Evolutionary conservation across 768 basidiomycete species (phyloP).

Genomic region (Fistulinella prunicolor): DNA sequence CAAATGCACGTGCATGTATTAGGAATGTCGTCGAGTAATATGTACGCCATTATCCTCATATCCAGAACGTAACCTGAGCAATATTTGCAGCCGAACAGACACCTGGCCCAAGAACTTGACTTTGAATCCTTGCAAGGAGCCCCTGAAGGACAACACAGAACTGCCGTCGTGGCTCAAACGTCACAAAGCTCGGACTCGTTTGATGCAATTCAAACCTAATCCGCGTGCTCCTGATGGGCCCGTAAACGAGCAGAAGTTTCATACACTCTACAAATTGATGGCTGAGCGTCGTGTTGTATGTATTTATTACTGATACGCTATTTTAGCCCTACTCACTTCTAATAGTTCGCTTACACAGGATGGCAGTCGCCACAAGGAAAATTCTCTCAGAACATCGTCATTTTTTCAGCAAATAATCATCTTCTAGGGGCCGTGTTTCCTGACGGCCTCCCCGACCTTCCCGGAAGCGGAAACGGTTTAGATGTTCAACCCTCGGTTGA

Average conservation of each 20-base stretch:
- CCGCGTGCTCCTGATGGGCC: constrained; percentile 34
- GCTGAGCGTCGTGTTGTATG: constrained; percentile 44
- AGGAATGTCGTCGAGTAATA: constrained; percentile 19
- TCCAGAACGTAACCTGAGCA: not conserved
- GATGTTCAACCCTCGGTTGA: constrained; percentile 6
- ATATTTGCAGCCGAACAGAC: constrained; percentile 42
- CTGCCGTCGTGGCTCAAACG: constrained; percentile 49
- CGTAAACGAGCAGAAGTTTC: constrained; percentile 44
- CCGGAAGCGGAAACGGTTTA: constrained; percentile 21
- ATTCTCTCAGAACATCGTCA: constrained; percentile 44
- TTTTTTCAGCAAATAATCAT: constrained; percentile 39
- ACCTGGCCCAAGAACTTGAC: constrained; percentile 51
- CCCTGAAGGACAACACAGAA: constrained; percentile 37
- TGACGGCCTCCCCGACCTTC: constrained; percentile 46
- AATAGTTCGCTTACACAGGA: constrained; percentile 49
- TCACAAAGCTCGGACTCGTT: constrained; percentile 30
- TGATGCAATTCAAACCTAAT: constrained; percentile 41
- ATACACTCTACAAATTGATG: constrained; percentile 42
- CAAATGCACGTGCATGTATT: constrained; percentile 42
- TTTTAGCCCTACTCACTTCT: constrained; percentile 1
- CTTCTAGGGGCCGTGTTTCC: constrained; percentile 53
- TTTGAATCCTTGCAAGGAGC: constrained; percentile 41
- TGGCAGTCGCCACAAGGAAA: constrained; percentile 46
- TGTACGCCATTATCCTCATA: constrained; percentile 32
- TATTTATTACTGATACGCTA: constrained; percentile 1